Evolutionary conservation across 2,329 filamentous ascomycete species (phyloP).

Genomic region (Diplodia intermedia): DNA sequence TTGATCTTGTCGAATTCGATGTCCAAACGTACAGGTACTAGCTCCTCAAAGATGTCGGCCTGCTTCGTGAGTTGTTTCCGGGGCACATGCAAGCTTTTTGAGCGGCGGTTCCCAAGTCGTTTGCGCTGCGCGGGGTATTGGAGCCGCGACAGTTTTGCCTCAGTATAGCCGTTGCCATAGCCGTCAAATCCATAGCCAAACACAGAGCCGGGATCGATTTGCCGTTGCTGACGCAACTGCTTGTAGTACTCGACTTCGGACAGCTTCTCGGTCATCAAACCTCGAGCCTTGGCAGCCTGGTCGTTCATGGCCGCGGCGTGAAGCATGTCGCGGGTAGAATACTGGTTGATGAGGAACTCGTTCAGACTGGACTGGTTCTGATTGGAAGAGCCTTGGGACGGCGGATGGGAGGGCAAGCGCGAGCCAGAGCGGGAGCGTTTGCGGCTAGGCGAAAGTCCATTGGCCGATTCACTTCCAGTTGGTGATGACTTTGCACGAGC

Average conservation of each 20-base stretch:
- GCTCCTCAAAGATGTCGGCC: constrained; percentile 87
- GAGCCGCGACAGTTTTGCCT: constrained; percentile 69
- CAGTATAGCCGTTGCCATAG: constrained; percentile 86
- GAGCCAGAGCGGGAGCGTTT: constrained; percentile 68
- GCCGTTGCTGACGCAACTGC: constrained; percentile 67
- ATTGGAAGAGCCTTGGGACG: constrained; percentile 50
- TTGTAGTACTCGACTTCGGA: constrained; percentile 74
- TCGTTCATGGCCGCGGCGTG: constrained; percentile 62
- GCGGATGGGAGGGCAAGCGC: constrained; percentile 54
- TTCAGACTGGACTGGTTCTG: constrained; percentile 45
- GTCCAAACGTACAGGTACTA: constrained; percentile 89
- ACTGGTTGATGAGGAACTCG: constrained; percentile 65
- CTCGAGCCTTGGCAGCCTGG: constrained; percentile 51
- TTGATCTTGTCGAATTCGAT: constrained; percentile 96
- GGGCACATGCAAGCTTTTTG: constrained; percentile 73
- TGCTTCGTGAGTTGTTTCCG: constrained; percentile 82
- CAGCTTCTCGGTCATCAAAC: constrained; percentile 66
- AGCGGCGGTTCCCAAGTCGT: constrained; percentile 77
- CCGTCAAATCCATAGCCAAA: constrained; percentile 81
- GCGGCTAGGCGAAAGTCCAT: constrained; percentile 58
- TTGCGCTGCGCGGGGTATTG: constrained; percentile 81
- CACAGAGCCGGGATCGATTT: constrained; percentile 63
- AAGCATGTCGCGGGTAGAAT: constrained; percentile 68
- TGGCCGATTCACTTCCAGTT: constrained; percentile 49
- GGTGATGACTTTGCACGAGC: constrained; percentile 41